Conservation (phyloP, 306 rosid species). For the Malus orientalis region DNA sequence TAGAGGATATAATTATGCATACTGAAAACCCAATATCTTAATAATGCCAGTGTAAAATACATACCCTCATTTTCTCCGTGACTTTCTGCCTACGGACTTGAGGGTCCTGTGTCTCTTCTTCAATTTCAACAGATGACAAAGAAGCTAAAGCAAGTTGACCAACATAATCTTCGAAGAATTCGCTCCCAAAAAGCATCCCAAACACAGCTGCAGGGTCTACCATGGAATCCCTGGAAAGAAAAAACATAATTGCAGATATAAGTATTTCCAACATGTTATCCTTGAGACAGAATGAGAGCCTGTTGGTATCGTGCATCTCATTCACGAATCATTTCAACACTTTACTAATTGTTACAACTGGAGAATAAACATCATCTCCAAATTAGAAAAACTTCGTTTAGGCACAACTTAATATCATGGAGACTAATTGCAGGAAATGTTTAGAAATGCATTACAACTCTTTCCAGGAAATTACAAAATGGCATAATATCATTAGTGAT, state of each 20-base stretch:
- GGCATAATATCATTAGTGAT: background rate
- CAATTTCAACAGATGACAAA: slow-evolving; percentile 55
- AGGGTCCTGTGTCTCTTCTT: slow-evolving; percentile 48
- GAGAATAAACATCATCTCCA: background rate
- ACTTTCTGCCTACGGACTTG: slow-evolving; percentile 42
- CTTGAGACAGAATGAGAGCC: background rate
- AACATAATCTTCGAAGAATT: slow-evolving; percentile 72
- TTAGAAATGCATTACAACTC: background rate
- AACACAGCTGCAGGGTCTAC: slow-evolving; percentile 84
- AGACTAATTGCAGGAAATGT: background rate
- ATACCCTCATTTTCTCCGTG: slow-evolving; percentile 70
- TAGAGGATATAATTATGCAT: slow-evolving; percentile 2
- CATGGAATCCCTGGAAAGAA: slow-evolving; percentile 63
- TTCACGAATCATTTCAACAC: background rate
- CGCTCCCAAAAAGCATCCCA: slow-evolving; percentile 98
- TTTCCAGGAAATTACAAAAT: background rate
- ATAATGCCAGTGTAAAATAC: slow-evolving; percentile 5
- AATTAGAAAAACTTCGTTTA: background rate
- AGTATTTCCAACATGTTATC: background rate
- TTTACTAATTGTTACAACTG: background rate
- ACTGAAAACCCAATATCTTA: background rate
- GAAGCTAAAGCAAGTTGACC: slow-evolving; percentile 83
- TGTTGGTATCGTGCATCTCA: background rate
- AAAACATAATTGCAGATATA: background rate
- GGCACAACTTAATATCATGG: background rate